phyloP scores from a whole-genome alignment of 2,329 filamentous ascomycete genomes.

The Aaosphaeria pasadenensis region DNA sequence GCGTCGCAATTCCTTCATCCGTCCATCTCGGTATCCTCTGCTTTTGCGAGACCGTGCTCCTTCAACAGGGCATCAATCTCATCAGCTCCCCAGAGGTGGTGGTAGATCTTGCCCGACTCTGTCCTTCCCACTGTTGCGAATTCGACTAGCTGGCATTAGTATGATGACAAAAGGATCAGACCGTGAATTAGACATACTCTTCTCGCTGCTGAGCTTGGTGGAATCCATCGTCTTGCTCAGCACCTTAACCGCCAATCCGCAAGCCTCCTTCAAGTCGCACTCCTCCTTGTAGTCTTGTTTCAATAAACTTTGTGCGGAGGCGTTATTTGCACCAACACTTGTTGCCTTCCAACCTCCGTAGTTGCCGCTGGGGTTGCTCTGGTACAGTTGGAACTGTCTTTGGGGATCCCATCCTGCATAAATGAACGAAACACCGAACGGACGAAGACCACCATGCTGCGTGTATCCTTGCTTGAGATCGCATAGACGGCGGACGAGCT shows the following conservation, averaged over 20 bases:
- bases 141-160: constrained; percentile 65
- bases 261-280: constrained; percentile 92
- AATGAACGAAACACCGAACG: constrained; percentile 98
- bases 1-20: constrained; percentile 20
- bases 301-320: constrained; percentile 90
- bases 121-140: constrained; percentile 98
- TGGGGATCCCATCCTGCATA: constrained; percentile 97
- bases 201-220: constrained; percentile 97
- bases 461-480: constrained; percentile 99
- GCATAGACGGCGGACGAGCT: constrained; percentile 93
- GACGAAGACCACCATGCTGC: constrained; percentile 95
- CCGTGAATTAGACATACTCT: constrained; percentile 67
- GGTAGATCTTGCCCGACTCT: constrained; percentile 93
- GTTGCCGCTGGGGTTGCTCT: constrained; percentile 98
- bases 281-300: constrained; percentile 99
- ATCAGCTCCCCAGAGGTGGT: constrained; percentile 94
- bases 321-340: constrained; percentile 96
- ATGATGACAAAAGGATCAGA: constrained; percentile 1
- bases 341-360: constrained; percentile 99
- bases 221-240: constrained; percentile 99
- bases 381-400: constrained; percentile 96
- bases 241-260: constrained; percentile 96
- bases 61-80: constrained; percentile 93
- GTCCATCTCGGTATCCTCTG: constrained; percentile 35
- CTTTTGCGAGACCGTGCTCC: constrained; percentile 90